These are phyloP conservation scores for Drosera spatulata DNA, from an alignment of 179 eudicot genomes.

Conservation along the genomic window DNA sequence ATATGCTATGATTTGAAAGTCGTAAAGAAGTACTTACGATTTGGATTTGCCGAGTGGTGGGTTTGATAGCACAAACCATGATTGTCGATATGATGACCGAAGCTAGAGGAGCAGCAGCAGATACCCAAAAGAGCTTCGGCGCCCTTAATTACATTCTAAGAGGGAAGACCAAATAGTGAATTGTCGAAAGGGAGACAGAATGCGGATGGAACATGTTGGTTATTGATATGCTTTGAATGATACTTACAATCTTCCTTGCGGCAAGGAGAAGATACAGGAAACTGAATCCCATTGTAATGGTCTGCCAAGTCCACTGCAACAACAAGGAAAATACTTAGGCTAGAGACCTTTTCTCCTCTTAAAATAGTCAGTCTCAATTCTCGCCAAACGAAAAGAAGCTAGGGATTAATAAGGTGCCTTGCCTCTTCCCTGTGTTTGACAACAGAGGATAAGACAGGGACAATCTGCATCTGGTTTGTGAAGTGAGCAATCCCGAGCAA, in stretches of 20 bases:
- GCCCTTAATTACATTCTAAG: conserved; percentile 12
- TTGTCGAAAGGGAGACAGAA: too few species aligned
- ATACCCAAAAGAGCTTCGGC: conserved; percentile 75
- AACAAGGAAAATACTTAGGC: not conserved
- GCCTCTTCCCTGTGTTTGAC: conserved; percentile 60
- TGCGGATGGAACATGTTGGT: too few species aligned
- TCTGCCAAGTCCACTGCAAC: conserved; percentile 71
- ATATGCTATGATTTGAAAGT: not conserved
- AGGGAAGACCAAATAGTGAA: too few species aligned
- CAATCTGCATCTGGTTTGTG: conserved; percentile 69
- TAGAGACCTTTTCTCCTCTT: not conserved
- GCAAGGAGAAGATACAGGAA: conserved; percentile 50
- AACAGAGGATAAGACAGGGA: conserved; percentile 72
- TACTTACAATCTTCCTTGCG: conserved; percentile 55
- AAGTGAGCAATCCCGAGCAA: conserved; percentile 79
- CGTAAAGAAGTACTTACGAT: conserved; percentile 31
- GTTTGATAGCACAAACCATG: conserved; percentile 55
- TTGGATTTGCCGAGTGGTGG: conserved; percentile 40
- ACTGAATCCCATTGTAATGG: conserved; percentile 50
- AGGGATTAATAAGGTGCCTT: not conserved
- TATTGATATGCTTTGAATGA: not conserved
- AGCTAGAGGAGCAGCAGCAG: conserved; percentile 85
- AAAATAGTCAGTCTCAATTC: too few species aligned
- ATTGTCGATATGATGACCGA: conserved; percentile 62
- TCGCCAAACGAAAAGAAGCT: too few species aligned